phyloP scores from a whole-genome alignment of 805 yeast genomes.

The Metschnikowia dekortorum region DNA sequence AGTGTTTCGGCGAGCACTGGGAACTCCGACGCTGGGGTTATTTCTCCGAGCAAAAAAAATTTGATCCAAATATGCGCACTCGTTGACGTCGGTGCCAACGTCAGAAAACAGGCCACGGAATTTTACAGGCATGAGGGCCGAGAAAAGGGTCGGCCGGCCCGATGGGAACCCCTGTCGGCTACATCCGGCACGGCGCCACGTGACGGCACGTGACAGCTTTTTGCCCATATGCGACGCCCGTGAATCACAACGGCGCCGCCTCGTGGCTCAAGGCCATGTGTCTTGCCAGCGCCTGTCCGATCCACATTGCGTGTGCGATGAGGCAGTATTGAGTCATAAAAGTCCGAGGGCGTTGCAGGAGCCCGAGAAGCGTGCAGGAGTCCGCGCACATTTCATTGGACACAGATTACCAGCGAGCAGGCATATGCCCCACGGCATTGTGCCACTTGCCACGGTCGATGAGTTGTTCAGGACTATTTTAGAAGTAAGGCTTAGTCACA shows the following conservation, averaged over 20 bases:
- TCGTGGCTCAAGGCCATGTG: no score
- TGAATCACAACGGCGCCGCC: no score
- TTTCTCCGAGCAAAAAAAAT: constrained; percentile 4
- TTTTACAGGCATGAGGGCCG: no score
- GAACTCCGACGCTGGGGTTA: constrained; percentile 7
- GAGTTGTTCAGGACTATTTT: not conserved
- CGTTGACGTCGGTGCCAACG: not conserved
- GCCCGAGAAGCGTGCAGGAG: not conserved
- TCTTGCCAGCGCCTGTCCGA: no score
- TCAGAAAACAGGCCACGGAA: no score
- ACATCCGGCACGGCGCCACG: no score
- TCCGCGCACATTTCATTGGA: constrained; percentile 1
- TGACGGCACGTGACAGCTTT: no score
- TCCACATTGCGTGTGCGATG: not conserved
- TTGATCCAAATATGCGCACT: not conserved
- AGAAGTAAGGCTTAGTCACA: no score
- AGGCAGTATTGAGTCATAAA: not conserved
- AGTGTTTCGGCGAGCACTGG: constrained; percentile 1
- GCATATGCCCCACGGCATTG: not conserved
- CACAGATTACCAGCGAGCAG: not conserved
- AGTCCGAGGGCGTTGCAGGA: not conserved
- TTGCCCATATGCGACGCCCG: no score
- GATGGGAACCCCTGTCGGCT: no score
- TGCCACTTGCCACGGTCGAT: not conserved
- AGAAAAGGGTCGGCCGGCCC: not conserved